Base-by-base conservation (phyloP, 2,329 filamentous ascomycete genomes). In the Nemania serpens region DNA sequence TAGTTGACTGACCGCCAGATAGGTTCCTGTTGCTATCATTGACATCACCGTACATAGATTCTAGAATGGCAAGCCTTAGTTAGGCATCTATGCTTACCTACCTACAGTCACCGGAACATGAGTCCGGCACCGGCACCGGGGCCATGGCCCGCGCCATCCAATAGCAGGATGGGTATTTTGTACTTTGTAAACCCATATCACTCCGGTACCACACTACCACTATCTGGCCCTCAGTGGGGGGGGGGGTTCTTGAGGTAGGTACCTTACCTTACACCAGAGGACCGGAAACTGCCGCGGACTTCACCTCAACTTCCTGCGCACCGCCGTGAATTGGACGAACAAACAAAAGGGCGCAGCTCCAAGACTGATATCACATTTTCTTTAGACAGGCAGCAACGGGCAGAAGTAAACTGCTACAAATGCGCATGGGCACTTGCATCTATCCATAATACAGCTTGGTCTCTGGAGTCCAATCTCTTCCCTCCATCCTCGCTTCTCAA, bases 201-300 rank as follows among this genome's bases (percentile, higher is more conserved):
- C 56, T 42, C 25, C 42, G 43, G 58, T 34, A 13, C 45, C 45
- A 43, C 42, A 17, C 48, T 48, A 46, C 34, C 42, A 17, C 48
- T 48, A 46, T 41, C 17, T 11, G 22, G 58, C 18, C 33, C 13
- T 33, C 33, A 22, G 53, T 57, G 53, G 59, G 58, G 58, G 25
- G 25, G 25, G 25, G 25, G 25, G 25, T 29, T 29, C 25, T 29
- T 4, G 25, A n/a, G n/a, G n/a, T n/a, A n/a, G 25, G 25, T 29
- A 7, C 4, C 25, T 29, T 43, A 49, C 46, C 41, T 39, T n/a
- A 7, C n/a, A 33, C 48, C 37, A 18, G 12, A 25, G 36, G 48
- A 33, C 25, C n/a, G n/a, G 48, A 48, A 33, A 48, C 36, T 6
- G 18, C 43, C 5, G 36, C 25, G 43, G 39, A 43, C 47, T 45